Conservation (phyloP, 1,284 basidiomycete species). For the Xanthoconium separans region DNA sequence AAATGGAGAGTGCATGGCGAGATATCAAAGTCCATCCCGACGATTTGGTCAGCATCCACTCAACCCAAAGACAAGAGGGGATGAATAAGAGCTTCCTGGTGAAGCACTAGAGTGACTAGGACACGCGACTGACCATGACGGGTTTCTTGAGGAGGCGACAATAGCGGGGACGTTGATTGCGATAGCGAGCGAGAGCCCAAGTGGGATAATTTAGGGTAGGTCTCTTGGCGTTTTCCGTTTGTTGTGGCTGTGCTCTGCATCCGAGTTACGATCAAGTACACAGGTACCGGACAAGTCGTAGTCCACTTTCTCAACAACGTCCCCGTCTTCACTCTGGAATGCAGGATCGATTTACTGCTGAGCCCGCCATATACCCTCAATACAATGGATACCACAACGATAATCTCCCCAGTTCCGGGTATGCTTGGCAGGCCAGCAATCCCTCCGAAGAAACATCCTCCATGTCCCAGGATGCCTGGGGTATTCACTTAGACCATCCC, state of each 20-base stretch:
- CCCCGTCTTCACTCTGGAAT: conserved; percentile 18
- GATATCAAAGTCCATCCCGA: conserved; percentile 24
- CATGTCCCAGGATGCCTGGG: conserved; percentile 9
- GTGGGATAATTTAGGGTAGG: conserved; percentile 20
- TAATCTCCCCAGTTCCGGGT: conserved; percentile 12
- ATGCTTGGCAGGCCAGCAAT: conserved; percentile 28
- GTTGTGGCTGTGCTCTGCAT: conserved; percentile 9
- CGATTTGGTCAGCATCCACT: conserved; percentile 25
- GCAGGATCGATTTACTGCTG: conserved; percentile 13
- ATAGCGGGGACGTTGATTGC: conserved; percentile 22
- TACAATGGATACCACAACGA: conserved; percentile 19
- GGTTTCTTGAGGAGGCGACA: conserved; percentile 29
- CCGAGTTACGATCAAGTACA: neutral
- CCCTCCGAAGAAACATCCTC: conserved; percentile 11
- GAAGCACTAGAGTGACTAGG: neutral
- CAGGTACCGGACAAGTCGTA: neutral
- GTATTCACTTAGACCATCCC: neutral
- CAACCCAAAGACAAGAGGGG: conserved; percentile 3
- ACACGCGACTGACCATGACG: conserved; percentile 32
- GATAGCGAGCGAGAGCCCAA: conserved; percentile 7
- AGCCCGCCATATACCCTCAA: conserved; percentile 17
- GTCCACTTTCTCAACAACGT: conserved; percentile 1
- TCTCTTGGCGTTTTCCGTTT: neutral
- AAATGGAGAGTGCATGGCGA: neutral
- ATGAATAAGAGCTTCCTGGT: neutral